Base-by-base conservation (phyloP, 805 yeast species). In the Saccharomyces jurei region DNA sequence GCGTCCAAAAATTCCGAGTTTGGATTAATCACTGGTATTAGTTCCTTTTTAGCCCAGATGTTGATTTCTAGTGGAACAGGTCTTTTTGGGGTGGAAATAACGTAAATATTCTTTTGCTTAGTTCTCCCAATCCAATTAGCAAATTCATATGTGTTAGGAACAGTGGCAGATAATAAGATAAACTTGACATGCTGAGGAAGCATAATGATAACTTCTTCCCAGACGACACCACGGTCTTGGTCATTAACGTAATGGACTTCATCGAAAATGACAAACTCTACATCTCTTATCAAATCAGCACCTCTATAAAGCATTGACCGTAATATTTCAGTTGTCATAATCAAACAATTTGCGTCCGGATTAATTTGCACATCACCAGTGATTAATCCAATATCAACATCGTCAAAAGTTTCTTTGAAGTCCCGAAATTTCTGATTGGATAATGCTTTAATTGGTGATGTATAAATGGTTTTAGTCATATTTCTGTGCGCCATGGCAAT, bases 121-220 rank as follows among this genome's bases (percentile, higher is more conserved):
- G 99, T 94, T 70, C 99, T 79, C 4, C 99, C 98, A 21, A 94
- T 92, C 99, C 99, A 94, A 60, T 86, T 88, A 8, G 99, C 99
- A 77, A 94, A 94, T 67, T 94, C 99, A 67, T 81, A 87, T 0
- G 99, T 92, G 68, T 94, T 94, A n/a, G 99, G 99, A 6, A 94
- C 98, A 0, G 99, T 94, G 4, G 99, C 99, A 11, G 97, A 89
- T 44, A 94, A 76, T 46, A 94, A 74, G 58, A 94, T 89, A 63
- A 88, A 87, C 65, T 92, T 92, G 55, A 94, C 94, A 67, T 94
- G 97, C 59, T 91, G 97, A 0, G 99, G 99, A 32, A 94, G 75
- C 96, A 94, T 89, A 62, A 94, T 94, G 57, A 94, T 94, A 25
- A 94, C 97, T 72, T 94, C 99, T 74, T 94, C 99, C 99, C 99